Base-by-base conservation (phyloP, 495 filamentous ascomycete genomes). In the Penicillium subrubescens region DNA sequence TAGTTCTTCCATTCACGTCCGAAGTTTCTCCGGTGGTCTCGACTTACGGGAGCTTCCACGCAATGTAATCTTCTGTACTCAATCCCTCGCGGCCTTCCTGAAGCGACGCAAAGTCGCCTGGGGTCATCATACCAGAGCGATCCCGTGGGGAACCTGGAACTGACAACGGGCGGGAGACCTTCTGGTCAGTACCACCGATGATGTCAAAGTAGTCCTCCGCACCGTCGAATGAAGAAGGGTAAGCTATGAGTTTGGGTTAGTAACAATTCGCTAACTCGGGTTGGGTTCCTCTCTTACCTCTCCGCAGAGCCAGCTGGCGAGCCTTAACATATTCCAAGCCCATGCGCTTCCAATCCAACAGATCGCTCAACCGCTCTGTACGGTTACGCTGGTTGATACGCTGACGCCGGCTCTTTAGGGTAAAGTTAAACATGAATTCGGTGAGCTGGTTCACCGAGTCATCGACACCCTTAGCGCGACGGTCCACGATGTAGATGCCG, bases 321-420 rank as follows among this genome's bases (percentile, higher is more conserved):
- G 95, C 95, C 80, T 99, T 99, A 78, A 97, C 91, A 68, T 99
- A 99, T 76, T 99, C 95, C 90, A 97, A 87, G 12, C 95, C 95
- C 95, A 99, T 99, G 44, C 95, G 84, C 83, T 99, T 99, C 95
- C 95, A 99, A 77, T 99, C 95, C 52, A 99, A 82, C 34, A 99
- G 83, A 74, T 99, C 95, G 68, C 93, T 96, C 55, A 99, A 80
- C 25, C 95, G 87, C 79, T 99, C 95, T 0, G 96, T 98, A n/a
- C 95, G 88, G 80, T 99, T 99, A 19, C 95, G 87, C 80, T 97
- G 96, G 81, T 99, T 99, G 82, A 99, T 99, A 23, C 95, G 90
- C 75, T 99, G 95, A 39, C 95, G 87, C 62, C 93, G 88, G 76
- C 92, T 96, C 86, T 98, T 99, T 64, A 83, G 79, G n/a, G 92